Conservation (phyloP, 225 moss, liverwort and hornwort species). For the Asterella californica region DNA sequence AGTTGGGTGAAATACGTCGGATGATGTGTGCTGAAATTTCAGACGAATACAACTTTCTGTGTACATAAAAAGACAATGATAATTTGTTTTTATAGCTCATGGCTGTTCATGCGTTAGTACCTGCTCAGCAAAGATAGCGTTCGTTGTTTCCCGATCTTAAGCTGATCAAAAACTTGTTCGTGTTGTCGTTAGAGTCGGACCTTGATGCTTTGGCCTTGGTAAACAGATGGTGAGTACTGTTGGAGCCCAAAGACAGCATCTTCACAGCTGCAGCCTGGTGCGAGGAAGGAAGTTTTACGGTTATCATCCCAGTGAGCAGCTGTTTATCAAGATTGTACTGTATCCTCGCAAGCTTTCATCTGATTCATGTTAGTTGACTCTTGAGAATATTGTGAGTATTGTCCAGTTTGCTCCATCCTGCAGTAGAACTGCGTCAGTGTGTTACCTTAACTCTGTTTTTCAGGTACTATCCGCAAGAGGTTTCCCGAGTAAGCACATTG, state of each 20-base stretch:
- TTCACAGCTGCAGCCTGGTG: constrained; percentile 94
- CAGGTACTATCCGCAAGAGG: constrained; percentile 94
- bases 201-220: not conserved
- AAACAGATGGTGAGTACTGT: constrained; percentile 45
- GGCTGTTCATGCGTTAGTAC: not conserved
- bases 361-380: too few relatives aligned
- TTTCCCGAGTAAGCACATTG: constrained; percentile 71
- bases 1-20: not conserved
- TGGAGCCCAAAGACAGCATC: constrained; percentile 88
- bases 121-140: not conserved
- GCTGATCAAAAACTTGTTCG: too few relatives aligned
- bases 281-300: constrained; percentile 82
- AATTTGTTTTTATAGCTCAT: too few relatives aligned
- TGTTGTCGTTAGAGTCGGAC: not conserved
- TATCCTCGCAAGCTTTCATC: constrained; percentile 51
- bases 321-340: constrained; percentile 93
- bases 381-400: not conserved
- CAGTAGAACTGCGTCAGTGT: not conserved
- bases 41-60: too few relatives aligned
- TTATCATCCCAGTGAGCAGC: constrained; percentile 76
- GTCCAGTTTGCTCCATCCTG: not conserved
- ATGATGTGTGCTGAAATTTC: too few relatives aligned
- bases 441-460: constrained; percentile 12
- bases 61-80: too few relatives aligned
- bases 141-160: not conserved